phyloP scores from a whole-genome alignment of 305 asterid species.

The Solanum hybrid region DNA sequence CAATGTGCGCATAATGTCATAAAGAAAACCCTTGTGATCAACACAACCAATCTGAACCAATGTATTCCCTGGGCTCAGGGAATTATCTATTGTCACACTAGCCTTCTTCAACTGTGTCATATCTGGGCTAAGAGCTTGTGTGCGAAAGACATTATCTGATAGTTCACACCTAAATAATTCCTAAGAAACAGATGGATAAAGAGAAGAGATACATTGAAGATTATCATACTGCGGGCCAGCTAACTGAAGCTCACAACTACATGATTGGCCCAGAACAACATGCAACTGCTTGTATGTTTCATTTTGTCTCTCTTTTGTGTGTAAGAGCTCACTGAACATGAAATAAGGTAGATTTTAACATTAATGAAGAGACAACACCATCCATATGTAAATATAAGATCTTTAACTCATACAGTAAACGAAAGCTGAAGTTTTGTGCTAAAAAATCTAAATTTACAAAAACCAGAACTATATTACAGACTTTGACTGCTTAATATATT shows the following conservation, averaged over 20 bases:
- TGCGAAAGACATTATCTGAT: conserved; percentile 45
- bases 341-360: no score
- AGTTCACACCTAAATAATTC: conserved; percentile 53
- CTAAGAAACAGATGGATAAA: conserved; percentile 43
- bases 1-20: conserved; percentile 66
- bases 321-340: no score
- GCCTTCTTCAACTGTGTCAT: conserved; percentile 50
- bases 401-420: no score
- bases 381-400: no score
- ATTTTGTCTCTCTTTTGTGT: no score
- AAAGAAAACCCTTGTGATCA: conserved; percentile 80
- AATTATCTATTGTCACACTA: conserved; percentile 51
- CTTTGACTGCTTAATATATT: not conserved
- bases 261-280: conserved; percentile 14
- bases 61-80: conserved; percentile 77
- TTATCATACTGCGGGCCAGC: conserved; percentile 46
- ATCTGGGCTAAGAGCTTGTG: conserved; percentile 68
- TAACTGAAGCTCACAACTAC: conserved; percentile 66
- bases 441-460: not conserved
- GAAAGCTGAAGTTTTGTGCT: no score
- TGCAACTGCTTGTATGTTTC: no score
- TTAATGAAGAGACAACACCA: no score
- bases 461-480: not conserved
- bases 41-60: conserved; percentile 68
- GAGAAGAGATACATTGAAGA: conserved; percentile 38